Conservation (phyloP, 257 asterid genomes). For the Solanum gracilifrons region DNA sequence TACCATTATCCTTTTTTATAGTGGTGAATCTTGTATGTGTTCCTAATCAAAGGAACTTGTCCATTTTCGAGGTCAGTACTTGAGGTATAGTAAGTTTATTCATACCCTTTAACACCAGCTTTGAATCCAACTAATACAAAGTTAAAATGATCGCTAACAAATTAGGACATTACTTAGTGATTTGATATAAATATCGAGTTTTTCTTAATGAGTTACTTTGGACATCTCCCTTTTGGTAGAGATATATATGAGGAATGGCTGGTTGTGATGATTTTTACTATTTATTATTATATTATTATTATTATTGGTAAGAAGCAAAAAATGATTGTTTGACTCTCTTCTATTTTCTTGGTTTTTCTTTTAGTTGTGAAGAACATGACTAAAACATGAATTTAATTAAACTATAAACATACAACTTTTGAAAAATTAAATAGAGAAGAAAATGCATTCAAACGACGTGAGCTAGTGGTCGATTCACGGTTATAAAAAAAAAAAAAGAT, state of each 20-base stretch:
- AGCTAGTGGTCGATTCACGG: not conserved
- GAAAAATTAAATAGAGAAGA: not conserved
- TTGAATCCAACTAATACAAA: too few species aligned
- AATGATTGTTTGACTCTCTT: too few species aligned
- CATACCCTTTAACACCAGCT: too few species aligned
- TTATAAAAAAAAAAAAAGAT: not conserved
- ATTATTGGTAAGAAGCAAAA: not conserved
- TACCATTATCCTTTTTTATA: not conserved
- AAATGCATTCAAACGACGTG: not conserved
- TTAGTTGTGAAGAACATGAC: not conserved
- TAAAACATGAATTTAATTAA: not conserved
- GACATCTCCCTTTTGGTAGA: not conserved
- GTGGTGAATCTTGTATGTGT: not conserved
- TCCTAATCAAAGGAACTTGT: not conserved
- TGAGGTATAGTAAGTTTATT: too few species aligned
- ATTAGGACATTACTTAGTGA: too few species aligned
- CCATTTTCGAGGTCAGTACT: not conserved
- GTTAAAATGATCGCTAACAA: too few species aligned
- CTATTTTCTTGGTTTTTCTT: too few species aligned
- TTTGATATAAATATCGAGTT: too few species aligned
- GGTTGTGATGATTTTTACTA: not conserved
- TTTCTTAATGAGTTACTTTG: not conserved
- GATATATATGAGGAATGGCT: not conserved
- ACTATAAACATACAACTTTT: not conserved
- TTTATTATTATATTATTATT: too few species aligned